Conservation (phyloP, 805 yeast genomes). For the Saccharomycopsis sp. region DNA sequence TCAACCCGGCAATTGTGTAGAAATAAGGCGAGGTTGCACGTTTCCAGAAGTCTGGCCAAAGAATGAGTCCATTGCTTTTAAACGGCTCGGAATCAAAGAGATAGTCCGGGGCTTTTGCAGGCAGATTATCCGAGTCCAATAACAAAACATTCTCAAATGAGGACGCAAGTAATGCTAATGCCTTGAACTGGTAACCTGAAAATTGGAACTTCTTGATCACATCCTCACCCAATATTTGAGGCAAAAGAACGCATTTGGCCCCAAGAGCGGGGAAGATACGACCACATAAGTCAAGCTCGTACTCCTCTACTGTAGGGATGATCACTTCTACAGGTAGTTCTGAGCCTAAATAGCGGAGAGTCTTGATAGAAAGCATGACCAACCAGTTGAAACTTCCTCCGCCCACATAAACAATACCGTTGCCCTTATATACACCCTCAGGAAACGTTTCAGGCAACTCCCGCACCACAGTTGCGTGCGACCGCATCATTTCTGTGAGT, state of each 20-base stretch:
- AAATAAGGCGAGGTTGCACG: slow-evolving; percentile 56
- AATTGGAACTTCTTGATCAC: slow-evolving; percentile 46
- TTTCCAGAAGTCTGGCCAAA: slow-evolving; percentile 72
- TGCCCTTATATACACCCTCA: slow-evolving; percentile 39
- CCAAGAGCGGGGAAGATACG: slow-evolving; percentile 52
- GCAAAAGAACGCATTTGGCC: slow-evolving; percentile 60
- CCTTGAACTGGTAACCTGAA: slow-evolving; percentile 59
- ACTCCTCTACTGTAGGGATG: slow-evolving; percentile 59
- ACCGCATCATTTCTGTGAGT: slow-evolving; percentile 35
- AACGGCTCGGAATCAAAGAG: slow-evolving; percentile 40
- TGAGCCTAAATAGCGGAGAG: slow-evolving; percentile 43
- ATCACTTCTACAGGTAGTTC: slow-evolving; percentile 65
- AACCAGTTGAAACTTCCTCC: slow-evolving; percentile 56
- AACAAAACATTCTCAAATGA: slow-evolving; percentile 68
- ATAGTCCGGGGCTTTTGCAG: slow-evolving; percentile 46
- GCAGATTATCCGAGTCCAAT: slow-evolving; percentile 66
- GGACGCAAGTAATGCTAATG: slow-evolving; percentile 63
- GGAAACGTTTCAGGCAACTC: slow-evolving; percentile 44
- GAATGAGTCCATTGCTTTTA: slow-evolving; percentile 37
- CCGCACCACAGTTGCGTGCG: slow-evolving; percentile 42
- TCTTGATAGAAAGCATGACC: slow-evolving; percentile 42
- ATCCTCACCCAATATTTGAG: slow-evolving; percentile 52
- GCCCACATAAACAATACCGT: slow-evolving; percentile 60
- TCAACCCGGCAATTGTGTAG: slow-evolving; percentile 48
- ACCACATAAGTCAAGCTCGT: slow-evolving; percentile 60